Percentiles rank a stretch among this genome's conserved stretches.
phyloP scores from a whole-genome alignment of 495 filamentous ascomycete species.

The Penicillium ucsense region DNA sequence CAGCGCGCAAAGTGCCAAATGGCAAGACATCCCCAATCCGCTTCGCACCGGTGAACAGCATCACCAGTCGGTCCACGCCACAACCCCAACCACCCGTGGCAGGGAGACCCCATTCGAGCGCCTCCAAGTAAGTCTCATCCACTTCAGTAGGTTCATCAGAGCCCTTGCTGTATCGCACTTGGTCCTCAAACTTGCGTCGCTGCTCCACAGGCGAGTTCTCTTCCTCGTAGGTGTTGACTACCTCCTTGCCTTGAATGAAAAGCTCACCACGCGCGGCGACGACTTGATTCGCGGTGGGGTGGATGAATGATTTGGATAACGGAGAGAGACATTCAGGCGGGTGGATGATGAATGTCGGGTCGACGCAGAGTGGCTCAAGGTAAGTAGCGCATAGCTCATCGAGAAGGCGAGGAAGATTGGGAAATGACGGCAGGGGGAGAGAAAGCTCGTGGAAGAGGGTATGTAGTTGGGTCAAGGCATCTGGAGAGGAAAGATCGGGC shows the following conservation, averaged over 20 bases:
- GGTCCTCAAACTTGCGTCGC: conserved; percentile 67
- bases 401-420: conserved; percentile 70
- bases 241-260: conserved; percentile 68
- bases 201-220: conserved; percentile 91
- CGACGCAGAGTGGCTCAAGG: conserved; percentile 59
- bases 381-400: conserved; percentile 70
- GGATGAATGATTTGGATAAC: conserved; percentile 72
- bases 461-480: conserved; percentile 47
- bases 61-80: conserved; percentile 79
- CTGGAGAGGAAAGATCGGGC: conserved; percentile 51
- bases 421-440: conserved; percentile 39
- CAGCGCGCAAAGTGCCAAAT: conserved; percentile 69
- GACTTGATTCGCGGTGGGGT: conserved; percentile 50
- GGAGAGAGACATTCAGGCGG: conserved; percentile 89
- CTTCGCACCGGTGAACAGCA: conserved; percentile 70
- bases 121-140: conserved; percentile 77
- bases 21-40: conserved; percentile 74
- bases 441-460: conserved; percentile 46
- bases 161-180: conserved; percentile 35
- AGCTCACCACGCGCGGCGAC: conserved; percentile 80
- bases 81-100: conserved; percentile 95
- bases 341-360: conserved; percentile 83
- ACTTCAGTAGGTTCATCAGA: conserved; percentile 37
- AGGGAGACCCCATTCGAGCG: conserved; percentile 78
- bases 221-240: conserved; percentile 96